Evolutionary conservation across 169 alveolate species (phyloP).

Genomic region (Toxoplasma gondii): DNA sequence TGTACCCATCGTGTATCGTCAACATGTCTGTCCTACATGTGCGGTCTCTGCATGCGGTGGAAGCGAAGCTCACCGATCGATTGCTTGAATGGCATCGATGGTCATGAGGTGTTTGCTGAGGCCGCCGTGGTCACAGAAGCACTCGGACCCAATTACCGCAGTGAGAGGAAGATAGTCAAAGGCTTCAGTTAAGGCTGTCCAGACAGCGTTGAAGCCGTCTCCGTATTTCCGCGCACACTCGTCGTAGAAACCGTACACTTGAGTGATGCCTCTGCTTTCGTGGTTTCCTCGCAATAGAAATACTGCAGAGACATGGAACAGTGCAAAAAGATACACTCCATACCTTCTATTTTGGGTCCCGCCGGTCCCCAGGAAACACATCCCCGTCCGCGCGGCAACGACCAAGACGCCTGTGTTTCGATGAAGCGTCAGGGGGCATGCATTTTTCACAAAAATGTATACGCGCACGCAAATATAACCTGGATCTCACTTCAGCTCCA

Average conservation of each 20-base stretch:
- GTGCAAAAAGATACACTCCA: neutral
- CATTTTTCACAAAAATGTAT: too few relatives aligned
- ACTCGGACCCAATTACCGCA: constrained; percentile 94
- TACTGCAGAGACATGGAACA: constrained; percentile 67
- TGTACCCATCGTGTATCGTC: too few relatives aligned
- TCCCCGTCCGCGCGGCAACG: too few relatives aligned
- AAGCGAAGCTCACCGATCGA: constrained; percentile 24
- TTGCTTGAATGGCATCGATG: constrained; percentile 29
- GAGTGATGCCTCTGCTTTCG: constrained; percentile 98
- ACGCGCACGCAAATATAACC: too few relatives aligned
- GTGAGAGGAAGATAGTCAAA: constrained; percentile 98
- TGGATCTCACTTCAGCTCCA: too few relatives aligned
- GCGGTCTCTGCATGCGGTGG: too few relatives aligned
- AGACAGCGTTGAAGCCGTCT: constrained; percentile 69
- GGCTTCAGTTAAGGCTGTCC: constrained; percentile 85
- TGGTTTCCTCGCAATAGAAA: constrained; percentile 97
- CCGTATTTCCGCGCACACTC: constrained; percentile 99
- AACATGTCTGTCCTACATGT: too few relatives aligned
- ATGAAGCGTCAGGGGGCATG: too few relatives aligned
- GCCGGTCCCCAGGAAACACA: too few relatives aligned
- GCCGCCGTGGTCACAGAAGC: constrained; percentile 99
- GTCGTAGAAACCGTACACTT: constrained; percentile 99
- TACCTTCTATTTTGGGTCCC: neutral
- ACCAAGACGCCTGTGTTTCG: too few relatives aligned
- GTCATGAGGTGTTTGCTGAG: constrained; percentile 69